Conservation (phyloP, 2,329 filamentous ascomycete genomes). For the Thielaviopsis euricoi region DNA sequence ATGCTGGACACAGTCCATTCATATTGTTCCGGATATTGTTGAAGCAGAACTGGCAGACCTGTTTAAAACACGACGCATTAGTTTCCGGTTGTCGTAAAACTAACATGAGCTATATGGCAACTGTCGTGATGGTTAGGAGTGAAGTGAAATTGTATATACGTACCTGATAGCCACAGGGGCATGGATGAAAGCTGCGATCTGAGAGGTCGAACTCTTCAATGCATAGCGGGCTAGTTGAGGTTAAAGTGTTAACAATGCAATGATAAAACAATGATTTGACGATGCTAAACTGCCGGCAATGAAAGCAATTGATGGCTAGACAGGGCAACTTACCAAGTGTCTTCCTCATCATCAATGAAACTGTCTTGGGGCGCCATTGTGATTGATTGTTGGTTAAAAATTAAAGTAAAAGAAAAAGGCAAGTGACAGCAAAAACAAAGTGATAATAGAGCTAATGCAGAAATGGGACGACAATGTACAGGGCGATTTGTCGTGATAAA, state of each 20-base stretch:
- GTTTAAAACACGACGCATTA: background rate
- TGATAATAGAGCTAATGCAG: constrained; percentile 12
- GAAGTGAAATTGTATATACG: constrained; percentile 15
- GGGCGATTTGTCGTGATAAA: background rate
- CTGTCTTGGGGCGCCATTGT: constrained; percentile 52
- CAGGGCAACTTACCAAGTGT: constrained; percentile 39
- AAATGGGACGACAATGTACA: constrained; percentile 12
- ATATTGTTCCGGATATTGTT: constrained; percentile 98
- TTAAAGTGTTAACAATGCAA: constrained; percentile 12
- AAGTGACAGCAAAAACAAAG: constrained; percentile 3
- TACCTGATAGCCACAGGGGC: constrained; percentile 97
- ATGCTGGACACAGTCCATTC: constrained; percentile 95
- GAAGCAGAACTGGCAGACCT: constrained; percentile 99
- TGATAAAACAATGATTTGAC: background rate
- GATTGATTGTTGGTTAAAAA: constrained; percentile 10
- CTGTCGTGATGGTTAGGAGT: background rate
- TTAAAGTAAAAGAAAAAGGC: background rate
- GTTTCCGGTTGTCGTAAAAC: background rate
- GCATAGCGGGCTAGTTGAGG: constrained; percentile 64
- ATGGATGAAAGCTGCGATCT: constrained; percentile 91
- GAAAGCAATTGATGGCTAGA: background rate
- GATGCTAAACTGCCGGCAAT: background rate
- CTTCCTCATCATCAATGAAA: constrained; percentile 57
- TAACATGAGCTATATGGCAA: background rate
- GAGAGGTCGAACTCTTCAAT: constrained; percentile 98